Evolutionary conservation across 352 stramenopile genomes (phyloP).

Genomic region (Phytophthora citricola): DNA sequence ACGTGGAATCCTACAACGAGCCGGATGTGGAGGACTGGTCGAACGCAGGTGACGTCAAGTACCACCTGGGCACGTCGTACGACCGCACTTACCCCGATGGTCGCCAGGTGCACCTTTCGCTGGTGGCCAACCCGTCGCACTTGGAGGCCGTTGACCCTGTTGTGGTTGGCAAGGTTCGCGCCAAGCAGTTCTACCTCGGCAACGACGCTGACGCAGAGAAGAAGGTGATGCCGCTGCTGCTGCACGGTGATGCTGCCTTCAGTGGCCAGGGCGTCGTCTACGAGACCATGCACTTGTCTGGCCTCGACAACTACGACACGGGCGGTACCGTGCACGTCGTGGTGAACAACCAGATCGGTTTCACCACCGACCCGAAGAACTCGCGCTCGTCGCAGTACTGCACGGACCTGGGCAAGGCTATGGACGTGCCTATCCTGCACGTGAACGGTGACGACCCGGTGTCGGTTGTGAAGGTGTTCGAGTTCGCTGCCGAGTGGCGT

Average conservation of each 20-base stretch:
- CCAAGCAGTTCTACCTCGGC: conserved; percentile 97
- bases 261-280: conserved; percentile 97
- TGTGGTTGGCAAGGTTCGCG: conserved; percentile 94
- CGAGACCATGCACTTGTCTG: conserved; percentile 97
- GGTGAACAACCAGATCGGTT: conserved; percentile 98
- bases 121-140: conserved; percentile 98
- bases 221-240: conserved; percentile 94
- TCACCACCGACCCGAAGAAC: conserved; percentile 98
- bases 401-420: conserved; percentile 97
- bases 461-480: conserved; percentile 88
- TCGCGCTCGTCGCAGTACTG: conserved; percentile 95
- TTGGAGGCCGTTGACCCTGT: conserved; percentile 97
- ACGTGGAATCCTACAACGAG: conserved; percentile 88
- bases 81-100: conserved; percentile 96
- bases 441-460: conserved; percentile 97
- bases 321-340: conserved; percentile 98
- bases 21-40: conserved; percentile 89
- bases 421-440: conserved; percentile 93
- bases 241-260: conserved; percentile 98
- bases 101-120: conserved; percentile 93
- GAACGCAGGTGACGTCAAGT: conserved; percentile 98
- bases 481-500: conserved; percentile 87
- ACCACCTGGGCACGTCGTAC: conserved; percentile 98
- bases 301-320: conserved; percentile 94
- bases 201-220: conserved; percentile 87